A percentile compares a stretch with the other conserved stretches of the same genome.
Evolutionary conservation across 768 basidiomycete genomes (phyloP).

Genomic region (Kwoniella dendrophila): DNA sequence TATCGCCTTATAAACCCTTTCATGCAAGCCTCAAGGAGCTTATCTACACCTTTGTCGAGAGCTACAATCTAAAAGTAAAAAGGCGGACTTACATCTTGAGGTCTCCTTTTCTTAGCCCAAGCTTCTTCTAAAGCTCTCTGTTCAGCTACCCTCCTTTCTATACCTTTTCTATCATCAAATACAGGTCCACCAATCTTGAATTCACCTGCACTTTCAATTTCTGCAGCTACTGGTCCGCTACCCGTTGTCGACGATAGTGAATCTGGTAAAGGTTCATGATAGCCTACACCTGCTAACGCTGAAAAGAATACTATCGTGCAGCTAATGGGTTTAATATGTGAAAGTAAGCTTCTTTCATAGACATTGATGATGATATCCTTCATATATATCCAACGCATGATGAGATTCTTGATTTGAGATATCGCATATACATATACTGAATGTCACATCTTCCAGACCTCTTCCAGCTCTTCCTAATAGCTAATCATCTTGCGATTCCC

Average conservation of each 20-base stretch:
- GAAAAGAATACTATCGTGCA: slow-evolving; percentile 52
- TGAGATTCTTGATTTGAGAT: too few relatives aligned
- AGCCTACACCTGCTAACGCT: slow-evolving; percentile 51
- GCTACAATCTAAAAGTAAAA: not conserved
- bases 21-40: not conserved
- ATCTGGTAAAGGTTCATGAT: slow-evolving; percentile 31
- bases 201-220: slow-evolving; percentile 7
- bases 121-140: slow-evolving; percentile 46
- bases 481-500: not conserved
- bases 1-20: not conserved
- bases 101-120: slow-evolving; percentile 49
- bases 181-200: slow-evolving; percentile 39
- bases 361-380: not conserved
- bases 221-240: not conserved
- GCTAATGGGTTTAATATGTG: slow-evolving; percentile 21
- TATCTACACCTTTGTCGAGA: not conserved
- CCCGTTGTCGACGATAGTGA: not conserved
- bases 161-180: slow-evolving; percentile 22
- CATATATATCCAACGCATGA: not conserved
- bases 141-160: slow-evolving; percentile 33
- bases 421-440: too few relatives aligned
- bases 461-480: not conserved
- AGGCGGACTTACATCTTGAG: slow-evolving; percentile 53
- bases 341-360: not conserved
- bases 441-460: too few relatives aligned